These are phyloP conservation scores for Acer negundo DNA, from an alignment of 345 rosid genomes.

Conservation along the genomic window DNA sequence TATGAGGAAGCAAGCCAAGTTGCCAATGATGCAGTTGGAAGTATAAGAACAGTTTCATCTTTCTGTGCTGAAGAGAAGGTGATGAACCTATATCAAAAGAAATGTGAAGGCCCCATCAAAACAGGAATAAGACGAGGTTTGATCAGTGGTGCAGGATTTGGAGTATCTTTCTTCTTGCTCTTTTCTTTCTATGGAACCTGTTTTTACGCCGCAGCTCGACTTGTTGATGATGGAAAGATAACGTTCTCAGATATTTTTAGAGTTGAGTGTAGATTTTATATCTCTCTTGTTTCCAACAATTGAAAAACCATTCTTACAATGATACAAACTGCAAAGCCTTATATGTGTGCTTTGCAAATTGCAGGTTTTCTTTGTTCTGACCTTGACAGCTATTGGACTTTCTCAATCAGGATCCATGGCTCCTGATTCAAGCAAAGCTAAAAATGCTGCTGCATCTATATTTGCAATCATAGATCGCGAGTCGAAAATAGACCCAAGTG, in stretches of 20 bases:
- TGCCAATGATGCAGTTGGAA: constrained; percentile 89
- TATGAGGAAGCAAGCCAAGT: constrained; percentile 92
- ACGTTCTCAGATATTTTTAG: constrained; percentile 62
- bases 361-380: constrained; percentile 76
- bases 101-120: constrained; percentile 71
- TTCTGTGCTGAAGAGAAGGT: constrained; percentile 88
- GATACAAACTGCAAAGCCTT: not conserved
- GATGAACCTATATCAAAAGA: constrained; percentile 67
- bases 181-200: constrained; percentile 60
- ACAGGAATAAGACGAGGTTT: too few species aligned
- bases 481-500: constrained; percentile 69
- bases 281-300: too few species aligned
- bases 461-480: constrained; percentile 61
- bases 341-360: not conserved
- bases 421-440: constrained; percentile 65
- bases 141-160: constrained; percentile 68
- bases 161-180: constrained; percentile 61
- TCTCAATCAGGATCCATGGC: constrained; percentile 68
- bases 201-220: constrained; percentile 80
- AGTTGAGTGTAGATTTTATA: constrained; percentile 29
- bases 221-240: constrained; percentile 51
- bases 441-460: constrained; percentile 68
- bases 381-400: constrained; percentile 67
- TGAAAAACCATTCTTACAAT: too few species aligned
- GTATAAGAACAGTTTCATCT: constrained; percentile 87